Evolutionary conservation across 306 rosid species (phyloP).

Genomic region (Trifolium repens): DNA sequence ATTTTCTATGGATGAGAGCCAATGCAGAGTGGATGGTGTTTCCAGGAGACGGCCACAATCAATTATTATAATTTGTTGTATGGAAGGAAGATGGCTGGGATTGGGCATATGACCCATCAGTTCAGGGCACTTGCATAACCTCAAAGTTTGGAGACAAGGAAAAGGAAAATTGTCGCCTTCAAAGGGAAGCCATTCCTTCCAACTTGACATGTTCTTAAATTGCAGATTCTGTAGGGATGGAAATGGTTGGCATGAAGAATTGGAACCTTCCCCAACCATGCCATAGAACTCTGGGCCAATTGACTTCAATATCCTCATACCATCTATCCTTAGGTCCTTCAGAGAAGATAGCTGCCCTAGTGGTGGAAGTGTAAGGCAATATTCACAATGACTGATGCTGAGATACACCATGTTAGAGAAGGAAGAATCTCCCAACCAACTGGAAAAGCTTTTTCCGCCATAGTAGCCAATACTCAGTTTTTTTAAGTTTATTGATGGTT

Average conservation of each 20-base stretch:
- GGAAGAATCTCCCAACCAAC: not conserved
- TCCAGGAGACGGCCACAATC: not conserved
- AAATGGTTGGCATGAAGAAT: not conserved
- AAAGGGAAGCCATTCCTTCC: conserved; percentile 3
- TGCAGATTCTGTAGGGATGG: not conserved
- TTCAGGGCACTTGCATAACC: not conserved
- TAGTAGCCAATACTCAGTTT: not conserved
- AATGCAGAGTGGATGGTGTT: not conserved
- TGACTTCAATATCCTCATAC: not conserved
- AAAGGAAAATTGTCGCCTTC: not conserved
- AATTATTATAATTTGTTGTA: not conserved
- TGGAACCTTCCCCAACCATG: not conserved
- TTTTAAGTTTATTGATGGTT: conserved; percentile 1
- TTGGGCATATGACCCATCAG: not conserved
- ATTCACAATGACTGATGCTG: not conserved
- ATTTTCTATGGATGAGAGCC: not conserved
- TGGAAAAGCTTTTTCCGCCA: not conserved
- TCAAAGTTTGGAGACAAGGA: not conserved
- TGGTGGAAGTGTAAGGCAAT: not conserved
- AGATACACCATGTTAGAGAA: not conserved
- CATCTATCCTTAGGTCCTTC: not conserved
- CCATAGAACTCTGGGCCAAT: not conserved
- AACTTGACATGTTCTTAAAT: not conserved
- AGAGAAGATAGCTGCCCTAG: not conserved
- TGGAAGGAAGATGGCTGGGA: not conserved